A percentile compares a stretch with the other conserved stretches of the same genome.
These are phyloP conservation scores for Trichomonascaceae sp. DNA, from an alignment of 1,139 yeast genomes.

Conservation along the genomic window DNA sequence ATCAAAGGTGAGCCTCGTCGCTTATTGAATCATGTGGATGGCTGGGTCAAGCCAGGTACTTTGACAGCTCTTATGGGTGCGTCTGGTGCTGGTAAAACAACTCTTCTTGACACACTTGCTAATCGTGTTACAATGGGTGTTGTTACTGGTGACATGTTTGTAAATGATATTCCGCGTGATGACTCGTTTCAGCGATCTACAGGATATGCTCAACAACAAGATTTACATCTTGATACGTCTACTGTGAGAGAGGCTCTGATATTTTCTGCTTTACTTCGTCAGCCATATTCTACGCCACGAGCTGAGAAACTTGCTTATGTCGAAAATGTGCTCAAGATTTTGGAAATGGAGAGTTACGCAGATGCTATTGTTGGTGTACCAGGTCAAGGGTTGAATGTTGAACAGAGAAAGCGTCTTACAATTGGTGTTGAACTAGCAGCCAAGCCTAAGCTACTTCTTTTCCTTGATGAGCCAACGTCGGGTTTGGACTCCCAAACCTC, in stretches of 20 bases:
- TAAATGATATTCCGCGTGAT: conserved; percentile 50
- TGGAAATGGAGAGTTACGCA: conserved; percentile 58
- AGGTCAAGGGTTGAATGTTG: conserved; percentile 58
- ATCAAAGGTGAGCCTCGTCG: conserved; percentile 41
- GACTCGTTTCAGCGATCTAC: conserved; percentile 53
- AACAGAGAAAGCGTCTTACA: conserved; percentile 59
- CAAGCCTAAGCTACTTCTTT: conserved; percentile 46
- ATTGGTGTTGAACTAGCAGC: conserved; percentile 60
- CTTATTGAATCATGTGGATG: conserved; percentile 52
- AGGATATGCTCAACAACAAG: conserved; percentile 64
- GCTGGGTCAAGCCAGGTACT: conserved; percentile 62
- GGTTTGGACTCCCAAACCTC: conserved; percentile 58
- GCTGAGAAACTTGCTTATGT: conserved; percentile 52
- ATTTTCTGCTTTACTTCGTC: conserved; percentile 57
- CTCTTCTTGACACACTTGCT: conserved; percentile 53
- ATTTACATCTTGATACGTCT: conserved; percentile 50
- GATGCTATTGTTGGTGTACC: conserved; percentile 55
- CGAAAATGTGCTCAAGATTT: conserved; percentile 48
- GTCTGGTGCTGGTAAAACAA: conserved; percentile 67
- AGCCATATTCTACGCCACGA: conserved; percentile 43
- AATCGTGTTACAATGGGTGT: conserved; percentile 55
- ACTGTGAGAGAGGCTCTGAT: conserved; percentile 58
- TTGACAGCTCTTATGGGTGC: conserved; percentile 62
- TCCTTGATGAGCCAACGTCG: conserved; percentile 55
- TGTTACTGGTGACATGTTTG: conserved; percentile 58